Conservation (phyloP, 1,284 basidiomycete genomes). For the Melampsora americana region DNA sequence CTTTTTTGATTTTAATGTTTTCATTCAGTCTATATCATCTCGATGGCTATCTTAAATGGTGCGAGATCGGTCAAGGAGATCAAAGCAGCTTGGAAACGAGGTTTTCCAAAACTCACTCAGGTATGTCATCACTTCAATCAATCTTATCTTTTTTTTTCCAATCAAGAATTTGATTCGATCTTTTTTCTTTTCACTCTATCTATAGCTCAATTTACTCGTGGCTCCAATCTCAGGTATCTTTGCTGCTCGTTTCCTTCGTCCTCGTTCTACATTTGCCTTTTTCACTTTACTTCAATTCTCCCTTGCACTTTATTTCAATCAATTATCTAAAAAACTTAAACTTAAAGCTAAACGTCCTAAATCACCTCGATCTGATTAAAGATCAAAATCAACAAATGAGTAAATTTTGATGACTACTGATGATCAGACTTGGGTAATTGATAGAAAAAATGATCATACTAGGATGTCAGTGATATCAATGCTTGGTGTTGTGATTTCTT, state of each 20-base stretch:
- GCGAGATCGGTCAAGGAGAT: slow-evolving; percentile 68
- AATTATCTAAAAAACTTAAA: slow-evolving; percentile 21
- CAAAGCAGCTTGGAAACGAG: slow-evolving; percentile 42
- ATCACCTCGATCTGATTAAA: not conserved
- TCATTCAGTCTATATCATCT: slow-evolving; percentile 62
- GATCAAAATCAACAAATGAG: not conserved
- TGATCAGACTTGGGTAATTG: too few species aligned
- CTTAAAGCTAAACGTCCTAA: not conserved
- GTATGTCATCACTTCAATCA: slow-evolving; percentile 11
- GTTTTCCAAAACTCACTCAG: slow-evolving; percentile 23
- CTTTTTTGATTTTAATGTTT: slow-evolving; percentile 19
- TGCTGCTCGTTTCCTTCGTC: slow-evolving; percentile 27
- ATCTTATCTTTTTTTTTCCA: too few species aligned
- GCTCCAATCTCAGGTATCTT: slow-evolving; percentile 24
- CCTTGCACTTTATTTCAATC: slow-evolving; percentile 24
- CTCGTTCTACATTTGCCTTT: slow-evolving; percentile 14
- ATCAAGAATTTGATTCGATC: not conserved
- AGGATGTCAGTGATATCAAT: too few species aligned
- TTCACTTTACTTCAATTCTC: slow-evolving; percentile 32
- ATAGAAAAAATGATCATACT: too few species aligned
- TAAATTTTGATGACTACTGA: too few species aligned
- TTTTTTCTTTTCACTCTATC: not conserved
- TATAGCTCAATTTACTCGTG: slow-evolving; percentile 18
- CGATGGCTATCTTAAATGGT: slow-evolving; percentile 80
- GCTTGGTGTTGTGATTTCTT: too few species aligned